phyloP scores from a whole-genome alignment of 1,284 basidiomycete species.

The Sphagnurus paluster region DNA sequence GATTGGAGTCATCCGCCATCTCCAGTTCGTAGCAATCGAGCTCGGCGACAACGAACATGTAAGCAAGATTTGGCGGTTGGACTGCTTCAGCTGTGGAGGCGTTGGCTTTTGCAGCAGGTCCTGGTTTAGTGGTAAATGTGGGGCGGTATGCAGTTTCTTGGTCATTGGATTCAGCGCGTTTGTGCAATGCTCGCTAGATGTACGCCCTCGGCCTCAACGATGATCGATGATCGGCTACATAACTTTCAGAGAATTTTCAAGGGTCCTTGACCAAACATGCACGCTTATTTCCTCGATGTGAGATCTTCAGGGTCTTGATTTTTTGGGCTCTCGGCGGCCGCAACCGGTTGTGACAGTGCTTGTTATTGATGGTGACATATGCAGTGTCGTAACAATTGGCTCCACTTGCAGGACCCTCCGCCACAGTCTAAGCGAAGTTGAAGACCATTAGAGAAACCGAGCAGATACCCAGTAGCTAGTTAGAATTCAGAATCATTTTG shows the following conservation, averaged over 20 bases:
- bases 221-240: not conserved
- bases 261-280: slow-evolving; percentile 80
- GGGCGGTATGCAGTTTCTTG: slow-evolving; percentile 60
- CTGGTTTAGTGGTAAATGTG: slow-evolving; percentile 62
- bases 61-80: slow-evolving; percentile 41
- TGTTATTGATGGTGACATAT: too few relatives aligned
- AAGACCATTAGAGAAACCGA: too few relatives aligned
- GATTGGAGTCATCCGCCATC: slow-evolving; percentile 69
- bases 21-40: slow-evolving; percentile 75
- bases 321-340: too few relatives aligned
- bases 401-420: too few relatives aligned
- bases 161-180: slow-evolving; percentile 40
- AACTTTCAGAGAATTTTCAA: slow-evolving; percentile 1
- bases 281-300: slow-evolving; percentile 68
- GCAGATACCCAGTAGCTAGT: too few relatives aligned
- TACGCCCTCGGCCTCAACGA: slow-evolving; percentile 50
- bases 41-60: slow-evolving; percentile 35
- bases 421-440: too few relatives aligned
- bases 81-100: slow-evolving; percentile 30
- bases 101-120: slow-evolving; percentile 34
- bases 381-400: too few relatives aligned
- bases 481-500: too few relatives aligned
- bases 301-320: too few relatives aligned
- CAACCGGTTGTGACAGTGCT: too few relatives aligned
- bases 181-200: slow-evolving; percentile 75